Percentiles rank a stretch among this genome's conserved stretches.
phyloP scores from a whole-genome alignment of 1,139 yeast species.

The Protomyces gravidus region DNA sequence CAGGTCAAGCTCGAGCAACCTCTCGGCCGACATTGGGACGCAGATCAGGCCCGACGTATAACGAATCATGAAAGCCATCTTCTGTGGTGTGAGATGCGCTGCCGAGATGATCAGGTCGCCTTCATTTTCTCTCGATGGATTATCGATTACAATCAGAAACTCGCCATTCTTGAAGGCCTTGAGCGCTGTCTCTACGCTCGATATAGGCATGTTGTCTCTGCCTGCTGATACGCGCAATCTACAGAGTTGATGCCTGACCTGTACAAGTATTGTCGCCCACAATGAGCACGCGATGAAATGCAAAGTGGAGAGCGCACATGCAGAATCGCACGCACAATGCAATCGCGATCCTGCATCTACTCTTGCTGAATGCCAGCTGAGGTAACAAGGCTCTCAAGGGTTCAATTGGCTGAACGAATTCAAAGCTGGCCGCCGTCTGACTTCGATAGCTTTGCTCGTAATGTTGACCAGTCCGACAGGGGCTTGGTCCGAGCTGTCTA shows the following conservation, averaged over 20 bases:
- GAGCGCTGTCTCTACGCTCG: slow-evolving; percentile 3
- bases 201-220: slow-evolving; percentile 12
- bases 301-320: too few species aligned
- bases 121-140: slow-evolving; percentile 92
- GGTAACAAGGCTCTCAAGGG: too few species aligned
- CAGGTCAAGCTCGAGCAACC: slow-evolving; percentile 74
- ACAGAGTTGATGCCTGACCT: too few species aligned
- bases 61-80: slow-evolving; percentile 92
- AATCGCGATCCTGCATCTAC: too few species aligned
- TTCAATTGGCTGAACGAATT: slow-evolving; percentile 3
- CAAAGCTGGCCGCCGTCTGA: slow-evolving; percentile 20
- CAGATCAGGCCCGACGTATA: slow-evolving; percentile 79
- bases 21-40: slow-evolving; percentile 71
- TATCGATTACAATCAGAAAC: slow-evolving; percentile 91
- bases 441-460: too few species aligned
- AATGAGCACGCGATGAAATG: too few species aligned
- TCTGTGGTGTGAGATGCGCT: slow-evolving; percentile 65
- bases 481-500: slow-evolving; percentile 23
- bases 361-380: too few species aligned
- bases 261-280: too few species aligned
- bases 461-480: not conserved
- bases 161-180: slow-evolving; percentile 55
- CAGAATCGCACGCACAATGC: too few species aligned
- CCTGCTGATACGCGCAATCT: too few species aligned
- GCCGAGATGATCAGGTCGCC: slow-evolving; percentile 96